A percentile compares a stretch with the other conserved stretches of the same genome.
phyloP scores from a whole-genome alignment of 345 rosid genomes.

The Eucalyptus melliodora region DNA sequence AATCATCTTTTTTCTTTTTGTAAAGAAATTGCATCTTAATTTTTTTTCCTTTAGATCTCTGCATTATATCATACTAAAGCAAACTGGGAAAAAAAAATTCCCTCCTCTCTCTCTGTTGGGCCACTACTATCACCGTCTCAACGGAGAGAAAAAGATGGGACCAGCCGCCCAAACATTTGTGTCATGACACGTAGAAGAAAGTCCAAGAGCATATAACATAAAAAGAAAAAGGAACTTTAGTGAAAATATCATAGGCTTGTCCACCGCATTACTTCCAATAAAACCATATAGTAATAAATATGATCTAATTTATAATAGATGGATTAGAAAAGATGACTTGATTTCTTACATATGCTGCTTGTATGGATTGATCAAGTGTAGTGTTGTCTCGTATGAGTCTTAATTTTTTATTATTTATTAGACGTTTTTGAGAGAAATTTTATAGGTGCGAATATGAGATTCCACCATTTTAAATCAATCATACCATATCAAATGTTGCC shows the following conservation, averaged over 20 bases:
- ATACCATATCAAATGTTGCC: not conserved
- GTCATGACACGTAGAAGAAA: not conserved
- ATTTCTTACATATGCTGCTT: not conserved
- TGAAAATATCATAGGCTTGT: not conserved
- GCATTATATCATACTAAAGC: not conserved
- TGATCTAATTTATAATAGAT: not conserved
- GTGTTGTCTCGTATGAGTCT: not conserved
- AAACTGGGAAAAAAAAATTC: not conserved
- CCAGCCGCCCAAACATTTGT: not conserved
- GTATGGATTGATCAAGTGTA: not conserved
- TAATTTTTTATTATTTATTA: not conserved
- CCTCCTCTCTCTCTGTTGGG: not conserved
- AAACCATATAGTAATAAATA: not conserved
- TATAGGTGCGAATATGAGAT: not conserved
- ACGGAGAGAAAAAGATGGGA: not conserved
- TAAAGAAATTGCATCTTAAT: not conserved
- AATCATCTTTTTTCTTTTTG: not conserved
- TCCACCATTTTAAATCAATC: not conserved
- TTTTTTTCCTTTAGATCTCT: not conserved
- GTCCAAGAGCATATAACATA: not conserved
- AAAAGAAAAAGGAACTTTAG: not conserved
- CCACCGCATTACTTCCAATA: not conserved
- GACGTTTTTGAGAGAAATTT: not conserved
- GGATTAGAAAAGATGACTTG: not conserved
- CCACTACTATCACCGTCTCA: not conserved